phyloP scores from a whole-genome alignment of 2,329 filamentous ascomycete species.

The Sarocladium strictum region DNA sequence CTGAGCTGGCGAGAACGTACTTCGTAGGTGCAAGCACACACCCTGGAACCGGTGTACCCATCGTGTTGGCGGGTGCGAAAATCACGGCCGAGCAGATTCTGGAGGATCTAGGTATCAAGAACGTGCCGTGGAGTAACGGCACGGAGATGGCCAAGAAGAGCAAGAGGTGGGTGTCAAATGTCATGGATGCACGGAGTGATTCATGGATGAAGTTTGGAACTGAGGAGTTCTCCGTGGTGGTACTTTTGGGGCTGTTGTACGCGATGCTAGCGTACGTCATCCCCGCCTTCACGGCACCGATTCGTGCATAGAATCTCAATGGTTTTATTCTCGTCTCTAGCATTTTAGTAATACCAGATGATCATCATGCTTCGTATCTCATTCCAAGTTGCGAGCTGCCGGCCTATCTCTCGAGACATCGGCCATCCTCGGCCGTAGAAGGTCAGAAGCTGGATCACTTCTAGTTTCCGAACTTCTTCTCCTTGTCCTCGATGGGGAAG shows the following conservation, averaged over 20 bases:
- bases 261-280: conserved; percentile 5
- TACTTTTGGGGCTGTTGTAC: conserved; percentile 9
- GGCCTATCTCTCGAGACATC: neutral
- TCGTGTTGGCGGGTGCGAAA: conserved; percentile 63
- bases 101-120: conserved; percentile 21
- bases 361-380: neutral
- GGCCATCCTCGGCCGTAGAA: neutral
- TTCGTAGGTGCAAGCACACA: conserved; percentile 73
- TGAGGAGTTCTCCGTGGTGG: conserved; percentile 13
- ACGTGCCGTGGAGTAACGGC: conserved; percentile 10
- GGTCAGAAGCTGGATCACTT: neutral
- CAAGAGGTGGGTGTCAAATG: conserved; percentile 9
- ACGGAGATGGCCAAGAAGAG: conserved; percentile 2
- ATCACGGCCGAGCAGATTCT: conserved; percentile 44
- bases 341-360: conserved; percentile 4
- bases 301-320: neutral
- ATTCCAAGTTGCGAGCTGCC: neutral
- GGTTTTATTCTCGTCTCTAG: neutral
- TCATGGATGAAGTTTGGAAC: conserved; percentile 15
- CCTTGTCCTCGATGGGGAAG: conserved; percentile 65
- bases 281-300: neutral
- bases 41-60: conserved; percentile 70
- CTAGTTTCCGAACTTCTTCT: conserved; percentile 29
- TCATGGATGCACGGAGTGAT: conserved; percentile 10
- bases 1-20: conserved; percentile 47